Percentiles rank a stretch among this genome's conserved stretches.
Evolutionary conservation across 2,329 filamentous ascomycete genomes (phyloP).

Genomic region (Hymenoscyphus repandus): DNA sequence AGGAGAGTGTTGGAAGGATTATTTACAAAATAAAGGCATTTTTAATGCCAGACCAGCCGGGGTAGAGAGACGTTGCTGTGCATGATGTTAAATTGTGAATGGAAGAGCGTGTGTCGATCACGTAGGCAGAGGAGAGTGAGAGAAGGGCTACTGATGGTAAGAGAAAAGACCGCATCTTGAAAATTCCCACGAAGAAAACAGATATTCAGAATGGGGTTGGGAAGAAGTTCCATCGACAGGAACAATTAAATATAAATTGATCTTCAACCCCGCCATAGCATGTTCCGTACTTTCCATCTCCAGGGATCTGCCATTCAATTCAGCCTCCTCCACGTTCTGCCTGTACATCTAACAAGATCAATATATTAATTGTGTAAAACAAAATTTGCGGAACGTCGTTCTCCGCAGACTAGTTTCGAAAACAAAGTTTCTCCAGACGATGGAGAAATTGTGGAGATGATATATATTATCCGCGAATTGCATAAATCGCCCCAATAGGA

Average conservation of each 20-base stretch:
- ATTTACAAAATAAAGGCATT: slow-evolving; percentile 40
- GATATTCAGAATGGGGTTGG: no score
- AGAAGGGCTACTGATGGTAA: neutral
- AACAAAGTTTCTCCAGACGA: no score
- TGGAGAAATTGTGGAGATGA: neutral
- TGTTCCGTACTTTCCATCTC: no score
- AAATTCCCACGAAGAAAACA: neutral
- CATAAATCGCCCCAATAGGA: neutral
- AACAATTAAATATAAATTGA: no score
- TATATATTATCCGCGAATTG: slow-evolving; percentile 3
- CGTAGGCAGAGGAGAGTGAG: neutral
- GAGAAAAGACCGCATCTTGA: neutral
- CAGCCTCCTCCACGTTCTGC: neutral
- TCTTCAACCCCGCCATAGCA: no score
- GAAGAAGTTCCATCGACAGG: no score
- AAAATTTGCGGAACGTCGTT: neutral
- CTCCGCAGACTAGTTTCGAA: neutral
- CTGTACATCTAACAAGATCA: neutral
- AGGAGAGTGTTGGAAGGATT: neutral
- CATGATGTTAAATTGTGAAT: slow-evolving; percentile 14
- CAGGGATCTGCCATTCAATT: neutral
- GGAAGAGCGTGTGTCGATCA: neutral
- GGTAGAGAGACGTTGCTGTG: slow-evolving; percentile 29
- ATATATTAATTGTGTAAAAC: neutral
- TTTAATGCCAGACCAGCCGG: slow-evolving; percentile 35